Conservation (phyloP, 2,329 filamentous ascomycete genomes). For the Aspergillus quadrilineatus region DNA sequence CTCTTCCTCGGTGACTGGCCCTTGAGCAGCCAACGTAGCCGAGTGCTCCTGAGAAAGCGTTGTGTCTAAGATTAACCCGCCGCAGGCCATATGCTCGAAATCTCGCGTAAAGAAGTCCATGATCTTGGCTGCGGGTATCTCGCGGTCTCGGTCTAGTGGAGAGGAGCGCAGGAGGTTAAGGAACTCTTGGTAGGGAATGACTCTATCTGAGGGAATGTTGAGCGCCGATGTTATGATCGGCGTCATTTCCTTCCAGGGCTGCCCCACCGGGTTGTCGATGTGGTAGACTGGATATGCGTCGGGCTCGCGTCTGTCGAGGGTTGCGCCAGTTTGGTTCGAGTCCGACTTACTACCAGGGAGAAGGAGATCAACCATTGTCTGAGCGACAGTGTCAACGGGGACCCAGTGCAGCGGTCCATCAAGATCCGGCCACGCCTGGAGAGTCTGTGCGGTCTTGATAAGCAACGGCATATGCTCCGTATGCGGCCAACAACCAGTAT, state of each 20-base stretch:
- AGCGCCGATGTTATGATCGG: conserved; percentile 34
- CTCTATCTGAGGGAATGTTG: conserved; percentile 27
- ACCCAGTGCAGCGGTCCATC: conserved; percentile 46
- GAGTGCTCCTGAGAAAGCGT: conserved; percentile 40
- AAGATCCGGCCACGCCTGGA: conserved; percentile 45
- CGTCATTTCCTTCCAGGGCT: conserved; percentile 43
- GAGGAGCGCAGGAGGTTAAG: conserved; percentile 33
- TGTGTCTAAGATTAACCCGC: conserved; percentile 44
- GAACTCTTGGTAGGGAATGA: conserved; percentile 44
- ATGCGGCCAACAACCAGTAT: conserved; percentile 56
- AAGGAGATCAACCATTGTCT: conserved; percentile 35
- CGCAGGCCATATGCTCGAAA: conserved; percentile 48
- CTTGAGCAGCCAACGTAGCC: background rate
- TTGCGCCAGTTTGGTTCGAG: background rate
- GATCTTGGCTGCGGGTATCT: conserved; percentile 32
- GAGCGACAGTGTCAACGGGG: conserved; percentile 47
- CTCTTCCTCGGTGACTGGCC: conserved; percentile 5
- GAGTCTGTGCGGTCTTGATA: conserved; percentile 51
- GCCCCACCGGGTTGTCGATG: conserved; percentile 48
- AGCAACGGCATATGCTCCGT: conserved; percentile 53
- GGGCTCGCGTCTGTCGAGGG: background rate
- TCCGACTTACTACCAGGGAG: background rate
- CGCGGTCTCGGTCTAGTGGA: conserved; percentile 13
- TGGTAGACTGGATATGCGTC: conserved; percentile 43
- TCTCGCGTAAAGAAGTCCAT: conserved; percentile 32